Conservation (phyloP, 345 rosid species). For the Arabidopsis suecica region DNA sequence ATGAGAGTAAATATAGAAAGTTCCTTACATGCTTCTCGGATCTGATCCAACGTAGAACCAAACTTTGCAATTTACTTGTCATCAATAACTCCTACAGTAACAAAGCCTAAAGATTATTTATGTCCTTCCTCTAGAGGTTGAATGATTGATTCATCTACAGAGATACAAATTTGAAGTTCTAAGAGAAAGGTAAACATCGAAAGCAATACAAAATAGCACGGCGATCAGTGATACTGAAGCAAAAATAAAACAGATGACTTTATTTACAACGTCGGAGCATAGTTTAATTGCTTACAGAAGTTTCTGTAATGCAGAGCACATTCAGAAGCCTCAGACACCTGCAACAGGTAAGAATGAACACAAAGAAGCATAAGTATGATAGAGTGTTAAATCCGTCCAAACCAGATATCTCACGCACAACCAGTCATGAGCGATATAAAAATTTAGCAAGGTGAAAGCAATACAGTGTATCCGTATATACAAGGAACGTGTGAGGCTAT, state of each 20-base stretch:
- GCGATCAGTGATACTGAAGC: conserved; percentile 2
- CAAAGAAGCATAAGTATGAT: conserved; percentile 19
- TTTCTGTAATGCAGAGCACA: conserved; percentile 74
- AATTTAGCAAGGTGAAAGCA: conserved; percentile 7
- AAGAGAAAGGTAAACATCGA: conserved; percentile 15
- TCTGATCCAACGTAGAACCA: conserved; percentile 69
- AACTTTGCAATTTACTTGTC: conserved; percentile 64
- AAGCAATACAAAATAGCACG: conserved; percentile 11
- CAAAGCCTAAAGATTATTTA: conserved; percentile 2
- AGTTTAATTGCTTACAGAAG: conserved; percentile 61
- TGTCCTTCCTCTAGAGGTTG: not conserved
- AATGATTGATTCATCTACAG: conserved; percentile 23
- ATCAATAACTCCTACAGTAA: conserved; percentile 67
- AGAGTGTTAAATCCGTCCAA: conserved; percentile 1
- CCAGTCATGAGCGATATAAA: conserved; percentile 5
- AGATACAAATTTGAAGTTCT: conserved; percentile 13
- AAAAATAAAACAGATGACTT: conserved; percentile 4
- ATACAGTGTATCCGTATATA: not conserved
- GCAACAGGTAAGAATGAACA: conserved; percentile 44
- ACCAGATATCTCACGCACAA: not conserved
- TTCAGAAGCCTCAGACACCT: conserved; percentile 83
- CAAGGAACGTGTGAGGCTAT: not conserved
- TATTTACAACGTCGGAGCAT: conserved; percentile 2
- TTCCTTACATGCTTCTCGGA: conserved; percentile 70
- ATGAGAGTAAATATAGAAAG: conserved; percentile 32